Evolutionary conservation across 225 moss, liverwort and hornwort genomes (phyloP), one percentile per base, ranked within the genome.

Genomic region (Ulota crispa): DNA sequence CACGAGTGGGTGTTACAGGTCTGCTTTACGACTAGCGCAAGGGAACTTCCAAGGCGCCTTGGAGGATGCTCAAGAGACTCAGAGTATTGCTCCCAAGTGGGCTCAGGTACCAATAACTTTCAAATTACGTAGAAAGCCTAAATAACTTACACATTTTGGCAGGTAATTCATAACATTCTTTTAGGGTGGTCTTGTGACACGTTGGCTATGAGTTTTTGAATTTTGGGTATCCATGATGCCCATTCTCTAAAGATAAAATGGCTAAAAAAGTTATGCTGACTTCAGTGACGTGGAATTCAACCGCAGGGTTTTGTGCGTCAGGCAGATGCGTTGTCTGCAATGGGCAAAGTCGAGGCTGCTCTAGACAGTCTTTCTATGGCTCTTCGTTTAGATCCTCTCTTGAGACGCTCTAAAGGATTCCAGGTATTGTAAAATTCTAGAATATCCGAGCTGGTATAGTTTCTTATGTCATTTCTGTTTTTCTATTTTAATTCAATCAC

Each of bases 351-450:
- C 16, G 85, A 78, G 71, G 52, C 78, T 85, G 94, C 93, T 71
- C 56, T 90, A 13, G 23, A 63, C 21, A 76, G 90, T 64, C 91
- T 90, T 43, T 75, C 82, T 21, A 54, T 69, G 30, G 94, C 94
- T 11, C 90, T 91, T 61, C 81, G 64, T 36, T 78, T 91, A 11
- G 94, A 94, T 79, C 87, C 94, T 20, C 84, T 82, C 12, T 72
- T 94, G 67, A 93, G 94, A 82, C 91, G 93, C 54, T 93, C 93
- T 6, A 92, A 93, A 85, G 88, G 88, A 47, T 90, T 89, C 76
- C 85, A 92, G 91, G 92, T 92, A 86, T 39, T 39, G 47, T 24
- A 31, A 7, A 20, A 34, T 64, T 34, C 8, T 65, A 23, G 5
- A 6, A 50, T 24, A 14, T 45, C 20, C 12, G 20, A 70, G 56